Percentiles rank a stretch among this genome's conserved stretches.
These are phyloP conservation scores for Gautieria morchelliformis DNA, from an alignment of 768 basidiomycete genomes.

Conservation along the genomic window DNA sequence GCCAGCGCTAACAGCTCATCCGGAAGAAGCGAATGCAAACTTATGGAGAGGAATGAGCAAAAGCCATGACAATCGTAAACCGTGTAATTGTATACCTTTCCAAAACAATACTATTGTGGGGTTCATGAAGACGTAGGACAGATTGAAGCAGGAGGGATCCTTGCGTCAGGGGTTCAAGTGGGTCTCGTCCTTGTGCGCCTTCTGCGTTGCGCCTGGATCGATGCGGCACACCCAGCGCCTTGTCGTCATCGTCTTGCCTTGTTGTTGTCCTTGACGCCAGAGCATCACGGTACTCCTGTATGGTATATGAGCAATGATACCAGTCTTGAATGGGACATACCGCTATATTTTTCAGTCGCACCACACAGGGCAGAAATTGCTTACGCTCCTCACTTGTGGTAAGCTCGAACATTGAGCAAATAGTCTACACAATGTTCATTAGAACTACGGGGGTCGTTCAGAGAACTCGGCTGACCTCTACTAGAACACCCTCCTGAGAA, in stretches of 20 bases:
- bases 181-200: conserved; percentile 20
- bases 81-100: conserved; percentile 43
- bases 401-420: conserved; percentile 52
- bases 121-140: conserved; percentile 56
- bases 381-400: conserved; percentile 36
- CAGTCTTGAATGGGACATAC: conserved; percentile 26
- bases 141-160: conserved; percentile 83
- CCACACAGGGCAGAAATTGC: conserved; percentile 56
- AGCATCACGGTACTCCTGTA: conserved; percentile 1
- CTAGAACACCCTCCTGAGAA: conserved; percentile 37
- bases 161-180: conserved; percentile 62
- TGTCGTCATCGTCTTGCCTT: conserved; percentile 7
- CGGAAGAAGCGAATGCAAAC: conserved; percentile 47
- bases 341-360: conserved; percentile 41
- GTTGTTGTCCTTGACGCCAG: conserved; percentile 15
- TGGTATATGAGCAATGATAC: background rate
- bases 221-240: background rate
- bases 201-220: conserved; percentile 14
- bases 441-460: background rate
- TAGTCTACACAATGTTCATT: conserved; percentile 33
- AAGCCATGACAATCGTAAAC: background rate
- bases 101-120: conserved; percentile 58
- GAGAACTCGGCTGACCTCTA: conserved; percentile 38
- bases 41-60: conserved; percentile 18
- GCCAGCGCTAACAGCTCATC: conserved; percentile 50